phyloP scores from a whole-genome alignment of 2,329 filamentous ascomycete genomes.

The Ophiocordyceps sinensis region DNA sequence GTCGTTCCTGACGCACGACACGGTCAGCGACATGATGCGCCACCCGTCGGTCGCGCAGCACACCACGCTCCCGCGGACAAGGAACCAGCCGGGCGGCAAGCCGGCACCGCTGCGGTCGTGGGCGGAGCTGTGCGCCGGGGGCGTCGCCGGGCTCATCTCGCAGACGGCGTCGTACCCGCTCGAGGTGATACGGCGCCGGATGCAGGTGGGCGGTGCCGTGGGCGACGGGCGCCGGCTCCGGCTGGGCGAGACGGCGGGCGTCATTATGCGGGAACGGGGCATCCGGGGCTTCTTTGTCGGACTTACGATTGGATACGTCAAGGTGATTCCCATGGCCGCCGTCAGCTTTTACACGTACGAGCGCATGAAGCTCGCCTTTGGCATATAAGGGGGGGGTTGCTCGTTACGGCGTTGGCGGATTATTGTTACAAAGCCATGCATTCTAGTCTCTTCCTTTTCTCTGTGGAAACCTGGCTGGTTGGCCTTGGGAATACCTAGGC shows the following conservation, averaged over 20 bases:
- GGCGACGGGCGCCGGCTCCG: conserved; percentile 71
- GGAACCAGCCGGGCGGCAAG: conserved; percentile 40
- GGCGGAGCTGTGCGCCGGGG: conserved; percentile 76
- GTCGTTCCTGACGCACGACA: conserved; percentile 92
- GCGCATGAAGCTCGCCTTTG: conserved; percentile 46
- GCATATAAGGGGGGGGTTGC: conserved; percentile 33
- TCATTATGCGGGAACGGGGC: conserved; percentile 65
- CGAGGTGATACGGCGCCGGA: conserved; percentile 79
- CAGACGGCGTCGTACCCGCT: conserved; percentile 90
- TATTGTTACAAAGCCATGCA: too few species aligned
- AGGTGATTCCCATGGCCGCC: conserved; percentile 81
- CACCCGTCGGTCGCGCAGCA: conserved; percentile 50
- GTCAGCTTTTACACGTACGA: conserved; percentile 53
- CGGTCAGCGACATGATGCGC: conserved; percentile 70
- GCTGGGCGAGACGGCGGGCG: conserved; percentile 62
- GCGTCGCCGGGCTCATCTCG: conserved; percentile 72
- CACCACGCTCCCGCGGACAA: conserved; percentile 57
- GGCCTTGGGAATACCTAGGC: too few species aligned
- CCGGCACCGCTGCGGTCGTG: conserved; percentile 64
- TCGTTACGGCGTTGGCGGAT: too few species aligned
- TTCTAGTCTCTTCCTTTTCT: neutral
- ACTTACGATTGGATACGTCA: conserved; percentile 86
- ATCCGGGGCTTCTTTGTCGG: conserved; percentile 81
- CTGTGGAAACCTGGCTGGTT: neutral
- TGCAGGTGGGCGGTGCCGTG: conserved; percentile 93